Evolutionary conservation across 2,329 filamentous ascomycete species (phyloP).

Genomic region (Aspergillus sp.): DNA sequence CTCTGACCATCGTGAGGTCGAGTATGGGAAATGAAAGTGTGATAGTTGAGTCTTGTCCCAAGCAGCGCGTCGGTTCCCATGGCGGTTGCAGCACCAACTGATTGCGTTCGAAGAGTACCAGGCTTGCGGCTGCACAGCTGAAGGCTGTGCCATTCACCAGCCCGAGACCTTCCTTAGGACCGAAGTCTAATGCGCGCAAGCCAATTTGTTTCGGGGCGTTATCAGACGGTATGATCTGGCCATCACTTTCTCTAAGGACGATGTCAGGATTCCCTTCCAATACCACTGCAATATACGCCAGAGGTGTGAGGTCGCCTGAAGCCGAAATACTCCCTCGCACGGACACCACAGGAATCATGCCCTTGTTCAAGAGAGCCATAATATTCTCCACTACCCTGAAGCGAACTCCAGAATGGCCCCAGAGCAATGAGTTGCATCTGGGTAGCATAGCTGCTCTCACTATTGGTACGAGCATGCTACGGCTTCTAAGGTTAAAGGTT

Average conservation of each 20-base stretch:
- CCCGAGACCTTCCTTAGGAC: not conserved
- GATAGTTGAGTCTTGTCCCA: not conserved
- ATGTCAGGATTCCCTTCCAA: constrained; percentile 38
- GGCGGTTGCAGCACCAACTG: not conserved
- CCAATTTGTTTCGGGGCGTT: not conserved
- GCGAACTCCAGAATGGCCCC: constrained; percentile 5
- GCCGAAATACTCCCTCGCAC: constrained; percentile 35
- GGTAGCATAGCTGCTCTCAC: not conserved
- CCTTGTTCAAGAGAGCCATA: constrained; percentile 7
- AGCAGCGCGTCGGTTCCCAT: not conserved
- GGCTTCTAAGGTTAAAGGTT: not conserved
- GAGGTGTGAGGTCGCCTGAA: constrained; percentile 35
- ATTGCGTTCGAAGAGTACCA: not conserved
- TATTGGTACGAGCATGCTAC: not conserved
- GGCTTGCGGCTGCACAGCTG: not conserved
- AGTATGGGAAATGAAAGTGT: not conserved
- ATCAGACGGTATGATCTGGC: not conserved
- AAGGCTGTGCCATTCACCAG: not conserved
- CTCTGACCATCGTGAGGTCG: not conserved
- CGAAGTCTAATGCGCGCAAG: not conserved
- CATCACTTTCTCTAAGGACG: constrained; percentile 11
- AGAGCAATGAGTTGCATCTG: constrained; percentile 1
- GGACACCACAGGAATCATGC: constrained; percentile 29
- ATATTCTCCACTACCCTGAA: not conserved
- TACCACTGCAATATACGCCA: constrained; percentile 32